phyloP scores from a whole-genome alignment of 2,329 filamentous ascomycete species.

The Aspergillus ochraceus region DNA sequence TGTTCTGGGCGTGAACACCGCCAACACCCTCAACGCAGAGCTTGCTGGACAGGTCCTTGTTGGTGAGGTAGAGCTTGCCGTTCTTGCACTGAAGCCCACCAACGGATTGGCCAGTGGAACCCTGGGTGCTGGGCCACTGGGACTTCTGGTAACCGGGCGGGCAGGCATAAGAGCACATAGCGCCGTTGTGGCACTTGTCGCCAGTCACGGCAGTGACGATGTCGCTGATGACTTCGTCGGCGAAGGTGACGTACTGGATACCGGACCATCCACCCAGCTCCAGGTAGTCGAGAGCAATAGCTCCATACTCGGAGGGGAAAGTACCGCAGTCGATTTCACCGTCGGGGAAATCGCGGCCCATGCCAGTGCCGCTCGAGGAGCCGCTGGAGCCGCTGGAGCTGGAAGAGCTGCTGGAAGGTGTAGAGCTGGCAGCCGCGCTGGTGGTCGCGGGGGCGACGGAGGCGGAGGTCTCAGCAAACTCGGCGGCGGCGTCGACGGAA shows the following conservation, averaged over 20 bases:
- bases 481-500: constrained; percentile 36
- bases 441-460: constrained; percentile 16
- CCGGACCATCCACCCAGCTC: constrained; percentile 74
- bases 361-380: constrained; percentile 46
- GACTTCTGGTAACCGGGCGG: constrained; percentile 88
- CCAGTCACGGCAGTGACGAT: constrained; percentile 66
- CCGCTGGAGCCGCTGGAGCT: constrained; percentile 27
- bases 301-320: constrained; percentile 82
- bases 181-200: constrained; percentile 59
- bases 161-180: constrained; percentile 91
- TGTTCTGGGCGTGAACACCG: constrained; percentile 74
- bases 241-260: constrained; percentile 65
- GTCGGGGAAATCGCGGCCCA: constrained; percentile 72
- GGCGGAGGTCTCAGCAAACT: constrained; percentile 53
- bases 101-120: constrained; percentile 76
- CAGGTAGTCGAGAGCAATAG: constrained; percentile 68
- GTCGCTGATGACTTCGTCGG: constrained; percentile 58
- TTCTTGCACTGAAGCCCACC: constrained; percentile 78
- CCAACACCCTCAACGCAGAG: constrained; percentile 75
- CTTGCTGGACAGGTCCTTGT: constrained; percentile 59
- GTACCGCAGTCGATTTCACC: constrained; percentile 67
- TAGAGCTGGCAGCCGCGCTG: not conserved
- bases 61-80: constrained; percentile 77
- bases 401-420: constrained; percentile 12
- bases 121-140: constrained; percentile 82